Base-by-base conservation (phyloP, 2,329 filamentous ascomycete genomes). In the Botrytis tulipae region DNA sequence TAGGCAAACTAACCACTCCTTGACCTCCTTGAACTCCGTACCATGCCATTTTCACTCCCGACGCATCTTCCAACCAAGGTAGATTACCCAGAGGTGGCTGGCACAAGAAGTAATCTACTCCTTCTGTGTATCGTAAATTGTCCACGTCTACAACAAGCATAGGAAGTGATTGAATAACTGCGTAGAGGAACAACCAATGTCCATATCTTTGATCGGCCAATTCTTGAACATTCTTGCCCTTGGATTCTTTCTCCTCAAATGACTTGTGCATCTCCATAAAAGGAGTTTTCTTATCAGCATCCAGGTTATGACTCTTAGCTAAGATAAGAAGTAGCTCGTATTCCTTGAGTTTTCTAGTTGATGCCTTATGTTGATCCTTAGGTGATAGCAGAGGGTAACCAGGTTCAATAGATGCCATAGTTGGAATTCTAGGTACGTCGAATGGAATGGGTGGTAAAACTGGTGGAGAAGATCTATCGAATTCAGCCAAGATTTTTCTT, bases 371-470 rank as follows among this genome's bases (percentile, higher is more conserved):
- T 80, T 95, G 92, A 78, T 94, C 92, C 83, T 94, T 95, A 1
- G 88, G 81, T 32, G 93, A 87, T 46, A 93, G 1, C 86, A 86
- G 75, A 87, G 83, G 80, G 89, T 57, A 92, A 61, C 90, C 91
- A 59, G 89, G 86, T 73, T 91, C 86, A 29, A 94, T 86, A 1
- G 89, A 85, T 46, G 87, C 86, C 78, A 97, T 87, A 1, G 87
- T 88, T 0, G 95, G 95, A 37, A 97, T 83, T 76, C 91, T 88
- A 4, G 96, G 95, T 7, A 93, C 86, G 80, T 98, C 95, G 79
- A 95, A 98, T 0, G 96, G 95, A 72, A 98, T 90, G 0, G 95
- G 94, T 0, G 96, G 96, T 74, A 95, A 89, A 0, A 98, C 94
- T 0, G 96, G 96, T 1, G 95, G 94, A 22, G 91, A 93, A 14